Base-by-base conservation (phyloP, 129 eudicot genomes). In the Sambucus nigra region DNA sequence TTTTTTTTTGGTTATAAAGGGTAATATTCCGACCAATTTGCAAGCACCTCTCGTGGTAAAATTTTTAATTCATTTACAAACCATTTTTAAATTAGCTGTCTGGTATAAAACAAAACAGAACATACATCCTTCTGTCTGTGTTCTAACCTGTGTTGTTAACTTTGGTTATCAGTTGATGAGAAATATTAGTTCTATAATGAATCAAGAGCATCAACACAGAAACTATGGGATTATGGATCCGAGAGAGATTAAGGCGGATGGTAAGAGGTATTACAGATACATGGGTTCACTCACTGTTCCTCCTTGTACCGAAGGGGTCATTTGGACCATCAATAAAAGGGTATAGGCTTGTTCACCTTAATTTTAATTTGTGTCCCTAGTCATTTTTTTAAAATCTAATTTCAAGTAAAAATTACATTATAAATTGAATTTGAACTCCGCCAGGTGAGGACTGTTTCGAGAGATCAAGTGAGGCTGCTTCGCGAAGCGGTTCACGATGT, bases 271-370 rank as follows among this genome's bases (percentile, higher is more conserved):
- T 46, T 80, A 75, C 14, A 71, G 73, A 60, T 80, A 80, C 57
- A 61, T 75, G 12, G 87, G 87, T 44, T 80, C 87, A 21, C 73
- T 80, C 22, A 79, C 86, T 0, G 70, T 68, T 40, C 82, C 82
- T 56, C 82, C 82, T 47, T 71, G 82, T 42, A 76, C 83, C 7
- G 74, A 76, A 63, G 69, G 65, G 15, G 83, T 76, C 29, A 57
- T 76, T 67, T 76, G 83, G 83, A 71, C 78, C 29, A 53, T 71
- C 21, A 64, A 66, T 23, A 58, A n/a, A 53, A 62, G 55, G 83
- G 82, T 70, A 66, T 6, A 51, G 1, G 3, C 21, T 16, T 42
- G 5, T 35, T 35, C 13, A 35, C 3, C 42, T 35, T 35, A 35
- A 35, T 35, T 8, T 7, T 7, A 7, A 35, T 7, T 7, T 35